Evolutionary conservation across 2,329 filamentous ascomycete species (phyloP).

Genomic region (Anisogramma anomala): DNA sequence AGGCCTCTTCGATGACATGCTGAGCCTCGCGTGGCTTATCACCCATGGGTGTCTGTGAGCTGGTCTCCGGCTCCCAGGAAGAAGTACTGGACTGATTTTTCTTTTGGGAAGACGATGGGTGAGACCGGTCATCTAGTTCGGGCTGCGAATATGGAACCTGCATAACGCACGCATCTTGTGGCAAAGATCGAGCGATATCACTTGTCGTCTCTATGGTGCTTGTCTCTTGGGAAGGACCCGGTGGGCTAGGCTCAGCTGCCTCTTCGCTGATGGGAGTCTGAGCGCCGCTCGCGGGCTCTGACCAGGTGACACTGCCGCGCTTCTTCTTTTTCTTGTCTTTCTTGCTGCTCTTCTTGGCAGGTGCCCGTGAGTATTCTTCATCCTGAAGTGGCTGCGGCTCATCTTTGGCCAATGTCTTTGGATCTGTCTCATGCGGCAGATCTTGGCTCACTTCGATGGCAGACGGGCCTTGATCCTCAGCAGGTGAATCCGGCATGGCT

Average conservation of each 20-base stretch:
- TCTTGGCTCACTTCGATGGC: not conserved
- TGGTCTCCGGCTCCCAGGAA: slow-evolving; percentile 10
- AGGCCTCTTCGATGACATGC: not conserved
- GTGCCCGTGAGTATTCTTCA: slow-evolving; percentile 18
- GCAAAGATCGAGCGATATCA: too few relatives aligned
- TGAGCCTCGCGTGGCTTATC: slow-evolving; percentile 4
- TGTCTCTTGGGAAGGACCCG: not conserved
- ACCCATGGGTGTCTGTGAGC: slow-evolving; percentile 4
- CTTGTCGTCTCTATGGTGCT: too few relatives aligned
- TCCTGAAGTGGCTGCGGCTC: slow-evolving; percentile 12
- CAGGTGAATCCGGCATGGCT: not conserved
- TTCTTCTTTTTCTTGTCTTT: slow-evolving; percentile 27
- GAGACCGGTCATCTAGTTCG: slow-evolving; percentile 18
- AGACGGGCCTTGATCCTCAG: slow-evolving; percentile 1
- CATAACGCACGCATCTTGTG: not conserved
- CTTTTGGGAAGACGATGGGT: slow-evolving; percentile 20
- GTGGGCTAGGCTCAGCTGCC: slow-evolving; percentile 7
- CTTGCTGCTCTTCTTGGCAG: slow-evolving; percentile 22
- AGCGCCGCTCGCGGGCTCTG: slow-evolving; percentile 11
- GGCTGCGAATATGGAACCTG: not conserved
- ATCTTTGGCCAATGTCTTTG: not conserved
- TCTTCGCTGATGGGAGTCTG: slow-evolving; percentile 5
- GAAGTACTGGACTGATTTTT: slow-evolving; percentile 18
- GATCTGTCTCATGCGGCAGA: not conserved
- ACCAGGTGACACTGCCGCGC: slow-evolving; percentile 15